phyloP scores from a whole-genome alignment of 768 basidiomycete species.

The Podaxis sp. region DNA sequence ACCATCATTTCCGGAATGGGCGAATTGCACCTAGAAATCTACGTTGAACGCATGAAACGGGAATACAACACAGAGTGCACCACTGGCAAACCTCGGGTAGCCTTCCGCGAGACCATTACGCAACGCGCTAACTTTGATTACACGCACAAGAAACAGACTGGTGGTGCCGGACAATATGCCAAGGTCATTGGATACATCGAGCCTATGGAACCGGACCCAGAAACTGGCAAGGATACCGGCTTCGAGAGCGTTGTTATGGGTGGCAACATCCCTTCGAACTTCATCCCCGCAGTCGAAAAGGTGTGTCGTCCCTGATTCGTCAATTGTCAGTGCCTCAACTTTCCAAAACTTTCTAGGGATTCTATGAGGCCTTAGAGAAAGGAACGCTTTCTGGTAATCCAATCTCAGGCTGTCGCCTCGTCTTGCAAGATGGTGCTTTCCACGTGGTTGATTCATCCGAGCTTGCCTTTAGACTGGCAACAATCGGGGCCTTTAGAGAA shows the following conservation, averaged over 20 bases:
- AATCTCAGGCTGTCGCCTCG: conserved; percentile 80
- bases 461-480: conserved; percentile 87
- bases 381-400: conserved; percentile 86
- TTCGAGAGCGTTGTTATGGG: conserved; percentile 92
- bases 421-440: conserved; percentile 87
- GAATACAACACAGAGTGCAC: conserved; percentile 93
- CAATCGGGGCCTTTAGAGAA: conserved; percentile 91
- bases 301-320: conserved; percentile 32
- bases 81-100: conserved; percentile 94
- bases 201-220: conserved; percentile 70
- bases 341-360: conserved; percentile 54
- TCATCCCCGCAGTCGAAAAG: conserved; percentile 94
- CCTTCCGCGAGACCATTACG: conserved; percentile 93
- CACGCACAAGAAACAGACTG: conserved; percentile 97
- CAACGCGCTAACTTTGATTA: conserved; percentile 78
- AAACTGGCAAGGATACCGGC: conserved; percentile 76
- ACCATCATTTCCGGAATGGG: conserved; percentile 99
- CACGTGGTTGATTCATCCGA: conserved; percentile 97
- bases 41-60: conserved; percentile 97
- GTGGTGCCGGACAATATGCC: conserved; percentile 95
- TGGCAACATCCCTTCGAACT: conserved; percentile 86
- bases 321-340: not conserved
- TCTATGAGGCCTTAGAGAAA: conserved; percentile 90
- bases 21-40: conserved; percentile 97
- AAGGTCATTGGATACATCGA: conserved; percentile 89